Evolutionary conservation across 106 monocot genomes (phyloP).

Genomic region (Dendrobium officinale): DNA sequence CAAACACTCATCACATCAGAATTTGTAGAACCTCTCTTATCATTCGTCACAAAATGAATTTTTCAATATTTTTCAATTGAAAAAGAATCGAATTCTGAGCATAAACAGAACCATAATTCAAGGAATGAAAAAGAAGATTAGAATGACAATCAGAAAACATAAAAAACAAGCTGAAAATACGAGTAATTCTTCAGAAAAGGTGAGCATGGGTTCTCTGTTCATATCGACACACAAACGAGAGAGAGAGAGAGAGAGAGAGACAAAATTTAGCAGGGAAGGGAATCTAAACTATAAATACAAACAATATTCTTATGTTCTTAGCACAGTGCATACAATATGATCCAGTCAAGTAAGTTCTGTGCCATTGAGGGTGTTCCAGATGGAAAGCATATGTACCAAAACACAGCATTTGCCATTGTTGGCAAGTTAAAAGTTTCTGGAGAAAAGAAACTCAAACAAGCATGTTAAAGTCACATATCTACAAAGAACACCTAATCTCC

Average conservation of each 20-base stretch:
- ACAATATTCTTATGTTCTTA: conserved; percentile 5
- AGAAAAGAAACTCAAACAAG: not conserved
- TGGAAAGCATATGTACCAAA: not conserved
- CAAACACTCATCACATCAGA: too few species aligned
- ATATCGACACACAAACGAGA: not conserved
- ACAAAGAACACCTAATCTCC: conserved; percentile 5
- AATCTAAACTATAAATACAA: conserved; percentile 11
- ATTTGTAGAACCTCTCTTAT: too few species aligned
- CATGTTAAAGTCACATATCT: conserved; percentile 3
- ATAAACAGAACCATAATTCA: too few species aligned
- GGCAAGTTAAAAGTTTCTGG: not conserved
- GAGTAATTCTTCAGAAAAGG: not conserved
- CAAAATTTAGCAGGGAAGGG: conserved; percentile 1
- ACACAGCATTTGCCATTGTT: not conserved
- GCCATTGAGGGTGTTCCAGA: not conserved
- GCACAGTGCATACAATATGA: conserved; percentile 6
- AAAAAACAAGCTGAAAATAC: not conserved
- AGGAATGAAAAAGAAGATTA: too few species aligned
- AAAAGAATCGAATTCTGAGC: too few species aligned
- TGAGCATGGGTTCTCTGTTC: not conserved
- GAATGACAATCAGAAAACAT: too few species aligned
- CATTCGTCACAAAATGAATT: too few species aligned
- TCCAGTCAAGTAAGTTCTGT: not conserved
- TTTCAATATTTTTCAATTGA: too few species aligned
- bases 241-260: not conserved